Evolutionary conservation across 2,329 filamentous ascomycete species (phyloP), one percentile per base, ranked within the genome.

Genomic region (Colletotrichum sp.): DNA sequence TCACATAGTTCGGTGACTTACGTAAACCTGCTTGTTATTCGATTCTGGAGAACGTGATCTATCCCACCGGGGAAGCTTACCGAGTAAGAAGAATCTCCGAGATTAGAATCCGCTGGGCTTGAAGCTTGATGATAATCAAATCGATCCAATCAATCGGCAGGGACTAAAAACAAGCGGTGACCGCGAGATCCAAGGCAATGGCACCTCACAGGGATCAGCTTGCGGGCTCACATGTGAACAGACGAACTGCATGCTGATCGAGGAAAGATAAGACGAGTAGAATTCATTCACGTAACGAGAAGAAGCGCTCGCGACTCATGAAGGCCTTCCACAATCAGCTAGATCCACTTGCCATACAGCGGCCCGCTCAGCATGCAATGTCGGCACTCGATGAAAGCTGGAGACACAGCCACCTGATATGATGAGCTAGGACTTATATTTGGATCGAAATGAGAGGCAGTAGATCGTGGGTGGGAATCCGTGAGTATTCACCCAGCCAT

Each of bases 231-330:
- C 44, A 52, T 52, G 44, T 52, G 7, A 52, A 55, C 64, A 67
- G 64, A 32, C 19, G 39, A 67, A 67, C 64, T 34, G 27, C 39
- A 52, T 22, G 28, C 27, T 52, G 68, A 63, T 63, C 57, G 48
- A n/a, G 27, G 27, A 52, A 25, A 69, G 67, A 69, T 69, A 60
- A 69, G 67, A 69, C 34, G 32, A 61, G 44, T 6, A 68, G 65
- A 68, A 57, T 25, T 13, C 25, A 27, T 59, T 67, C 65, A 32
- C 48, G 65, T 32, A 39, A 44, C 55, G 6, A 44, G 36, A 30
- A 34, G 15, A 65, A 32, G 44, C 28, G 39, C 64, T 68, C 59
- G n/a, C 70, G 73, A 73, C 27, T 73, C 73, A 75, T 73, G 73
- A 30, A 32, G 32, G 48, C 34, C 57, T 68, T 22, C 70, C 48